phyloP scores from a whole-genome alignment of 228 moss, liverwort and hornwort genomes.

The Sphagnum magellanicum region DNA sequence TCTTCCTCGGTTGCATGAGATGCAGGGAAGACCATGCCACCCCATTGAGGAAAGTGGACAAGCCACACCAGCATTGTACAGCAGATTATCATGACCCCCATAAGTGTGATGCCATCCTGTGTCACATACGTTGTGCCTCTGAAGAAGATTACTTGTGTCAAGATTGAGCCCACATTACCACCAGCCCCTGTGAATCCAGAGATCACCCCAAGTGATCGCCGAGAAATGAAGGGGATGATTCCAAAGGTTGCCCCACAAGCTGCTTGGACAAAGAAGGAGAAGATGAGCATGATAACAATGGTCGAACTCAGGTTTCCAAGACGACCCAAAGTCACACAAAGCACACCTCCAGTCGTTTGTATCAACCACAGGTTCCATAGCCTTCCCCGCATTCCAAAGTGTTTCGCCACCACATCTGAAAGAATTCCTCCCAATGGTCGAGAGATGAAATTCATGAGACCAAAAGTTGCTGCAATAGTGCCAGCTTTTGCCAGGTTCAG shows the following conservation, averaged over 20 bases:
- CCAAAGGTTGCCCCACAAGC: conserved; percentile 42
- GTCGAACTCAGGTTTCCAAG: conserved; percentile 17
- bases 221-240: conserved; percentile 36
- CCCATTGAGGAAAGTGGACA: conserved; percentile 38
- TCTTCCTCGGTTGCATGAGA: conserved; percentile 15
- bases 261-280: conserved; percentile 45
- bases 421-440: conserved; percentile 40
- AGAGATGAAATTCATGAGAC: conserved; percentile 39
- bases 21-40: conserved; percentile 33
- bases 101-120: conserved; percentile 21
- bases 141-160: conserved; percentile 20
- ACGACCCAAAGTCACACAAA: conserved; percentile 25
- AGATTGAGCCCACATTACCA: conserved; percentile 27
- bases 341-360: conserved; percentile 22
- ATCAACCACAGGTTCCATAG: conserved; percentile 41
- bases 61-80: conserved; percentile 19
- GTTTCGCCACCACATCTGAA: conserved; percentile 22
- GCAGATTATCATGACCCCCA: conserved; percentile 27
- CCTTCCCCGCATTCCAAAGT: conserved; percentile 44
- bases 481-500: conserved; percentile 27
- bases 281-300: conserved; percentile 23
- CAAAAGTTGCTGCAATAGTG: conserved; percentile 29
- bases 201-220: conserved; percentile 36
- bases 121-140: conserved; percentile 3
- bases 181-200: conserved; percentile 43